Evolutionary conservation across 2,329 filamentous ascomycete species (phyloP), one percentile per base, ranked within the genome.

Genomic region (Cercospora sp.): DNA sequence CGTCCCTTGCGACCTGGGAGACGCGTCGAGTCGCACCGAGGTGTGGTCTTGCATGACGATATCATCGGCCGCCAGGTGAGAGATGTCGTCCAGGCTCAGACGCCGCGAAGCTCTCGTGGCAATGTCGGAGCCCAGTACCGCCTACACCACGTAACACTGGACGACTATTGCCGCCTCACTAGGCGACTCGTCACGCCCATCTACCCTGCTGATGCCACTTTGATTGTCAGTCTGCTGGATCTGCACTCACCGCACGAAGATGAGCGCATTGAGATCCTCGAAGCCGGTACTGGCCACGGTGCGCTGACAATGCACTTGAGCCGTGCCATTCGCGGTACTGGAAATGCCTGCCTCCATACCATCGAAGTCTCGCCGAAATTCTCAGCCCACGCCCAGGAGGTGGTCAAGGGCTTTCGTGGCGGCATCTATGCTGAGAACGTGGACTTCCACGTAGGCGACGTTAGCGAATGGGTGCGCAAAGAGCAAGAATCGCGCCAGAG

Each of bases 251-350:
- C 79, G 5, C 75, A 75, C 8, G 75, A 76, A 6, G 60, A 70
- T 42, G 63, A 61, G 13, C 23, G 20, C 61, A 78, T 94, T 12
- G 90, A 94, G 76, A 91, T 95, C 55, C 88, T 95, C 63, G 92
- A 95, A 79, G 91, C 91, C 58, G 92, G 92, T 16, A 95, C 92
- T 3, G 92, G 92, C n/a, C 91, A 94, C 83, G 92, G 92, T 67
- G 89, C 90, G 36, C 80, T 95, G 67, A 94, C 91, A 0, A 79
- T 95, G 4, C 87, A 94, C 75, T 83, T 95, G 23, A 89, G 91
- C 31, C 86, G 91, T 63, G 91, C 91, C 2, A 87, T 95, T 57
- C 31, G 62, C 9, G 57, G 51, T 26, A 45, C 36, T n/a, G 36
- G 23, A 26, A 90, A 94, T 76, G 91, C 87, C 55, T 90, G 88